Conservation (phyloP, 1,139 yeast genomes). For the Pneumocystis carinii region DNA sequence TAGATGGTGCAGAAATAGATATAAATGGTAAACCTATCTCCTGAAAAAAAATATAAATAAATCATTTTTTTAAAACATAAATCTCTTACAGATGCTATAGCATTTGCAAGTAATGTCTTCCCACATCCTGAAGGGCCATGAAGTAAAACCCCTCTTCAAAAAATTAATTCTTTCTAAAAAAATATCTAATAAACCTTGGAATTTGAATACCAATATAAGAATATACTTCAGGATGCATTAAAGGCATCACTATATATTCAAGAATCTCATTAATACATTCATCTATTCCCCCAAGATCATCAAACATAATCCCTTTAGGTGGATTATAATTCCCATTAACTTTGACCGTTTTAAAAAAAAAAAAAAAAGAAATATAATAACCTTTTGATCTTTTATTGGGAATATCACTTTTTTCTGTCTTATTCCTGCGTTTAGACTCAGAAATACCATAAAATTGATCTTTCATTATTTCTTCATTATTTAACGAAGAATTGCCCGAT, state of each 20-base stretch:
- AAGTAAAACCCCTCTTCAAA: conserved; percentile 57
- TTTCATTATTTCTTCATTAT: conserved; percentile 10
- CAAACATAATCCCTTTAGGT: conserved; percentile 44
- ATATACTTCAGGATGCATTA: conserved; percentile 85
- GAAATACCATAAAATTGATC: conserved; percentile 16
- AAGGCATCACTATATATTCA: conserved; percentile 84
- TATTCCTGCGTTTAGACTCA: conserved; percentile 15
- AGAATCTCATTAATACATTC: conserved; percentile 65
- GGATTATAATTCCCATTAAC: conserved; percentile 42
- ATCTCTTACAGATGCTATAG: conserved; percentile 41
- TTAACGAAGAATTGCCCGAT: conserved; percentile 16
- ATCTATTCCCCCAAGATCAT: conserved; percentile 82
- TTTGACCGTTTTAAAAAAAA: conserved; percentile 20
- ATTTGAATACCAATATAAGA: conserved; percentile 82
- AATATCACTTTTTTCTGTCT: background rate
- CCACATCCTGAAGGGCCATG: conserved; percentile 99
- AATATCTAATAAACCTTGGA: conserved; percentile 30
- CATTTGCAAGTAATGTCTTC: conserved; percentile 89
- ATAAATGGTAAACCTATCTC: conserved; percentile 88
- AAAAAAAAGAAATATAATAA: background rate
- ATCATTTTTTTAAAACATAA: background rate
- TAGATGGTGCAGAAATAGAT: conserved; percentile 84
- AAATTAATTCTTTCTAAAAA: background rate
- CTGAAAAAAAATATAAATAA: conserved; percentile 27
- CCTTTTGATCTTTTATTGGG: background rate